Evolutionary conservation across 2,329 filamentous ascomycete genomes (phyloP).

Genomic region (Aspergillus phoenicis): DNA sequence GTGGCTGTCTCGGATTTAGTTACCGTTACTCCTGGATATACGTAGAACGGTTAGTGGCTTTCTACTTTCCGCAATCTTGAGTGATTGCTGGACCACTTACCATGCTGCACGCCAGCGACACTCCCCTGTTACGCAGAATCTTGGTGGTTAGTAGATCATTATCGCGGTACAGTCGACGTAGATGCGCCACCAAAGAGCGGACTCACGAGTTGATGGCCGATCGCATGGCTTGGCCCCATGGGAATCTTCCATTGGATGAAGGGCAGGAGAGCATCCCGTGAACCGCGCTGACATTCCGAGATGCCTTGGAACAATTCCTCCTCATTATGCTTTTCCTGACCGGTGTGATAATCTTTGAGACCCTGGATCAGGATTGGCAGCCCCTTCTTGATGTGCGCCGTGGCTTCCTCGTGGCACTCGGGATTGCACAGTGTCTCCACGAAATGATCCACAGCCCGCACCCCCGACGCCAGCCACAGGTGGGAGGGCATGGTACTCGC

Average conservation of each 20-base stretch:
- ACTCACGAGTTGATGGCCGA: constrained; percentile 7
- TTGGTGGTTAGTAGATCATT: not conserved
- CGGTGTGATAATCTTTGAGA: not conserved
- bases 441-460: constrained; percentile 5
- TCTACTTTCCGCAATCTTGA: too few species aligned
- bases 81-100: not conserved
- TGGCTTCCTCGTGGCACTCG: constrained; percentile 4
- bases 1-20: not conserved
- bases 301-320: constrained; percentile 5
- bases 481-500: constrained; percentile 1
- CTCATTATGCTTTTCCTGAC: not conserved
- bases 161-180: not conserved
- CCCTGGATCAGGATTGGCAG: not conserved
- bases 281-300: constrained; percentile 5
- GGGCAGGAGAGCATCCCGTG: not conserved
- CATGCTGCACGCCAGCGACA: constrained; percentile 9
- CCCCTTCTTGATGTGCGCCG: not conserved
- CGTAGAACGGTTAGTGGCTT: not conserved
- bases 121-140: not conserved
- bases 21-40: constrained; percentile 4
- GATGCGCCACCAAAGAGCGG: too few species aligned
- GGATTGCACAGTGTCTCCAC: not conserved
- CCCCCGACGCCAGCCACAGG: constrained; percentile 7
- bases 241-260: constrained; percentile 5
- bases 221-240: constrained; percentile 4